Evolutionary conservation across 116 monocot species (phyloP).

Genomic region (Iris pallida): DNA sequence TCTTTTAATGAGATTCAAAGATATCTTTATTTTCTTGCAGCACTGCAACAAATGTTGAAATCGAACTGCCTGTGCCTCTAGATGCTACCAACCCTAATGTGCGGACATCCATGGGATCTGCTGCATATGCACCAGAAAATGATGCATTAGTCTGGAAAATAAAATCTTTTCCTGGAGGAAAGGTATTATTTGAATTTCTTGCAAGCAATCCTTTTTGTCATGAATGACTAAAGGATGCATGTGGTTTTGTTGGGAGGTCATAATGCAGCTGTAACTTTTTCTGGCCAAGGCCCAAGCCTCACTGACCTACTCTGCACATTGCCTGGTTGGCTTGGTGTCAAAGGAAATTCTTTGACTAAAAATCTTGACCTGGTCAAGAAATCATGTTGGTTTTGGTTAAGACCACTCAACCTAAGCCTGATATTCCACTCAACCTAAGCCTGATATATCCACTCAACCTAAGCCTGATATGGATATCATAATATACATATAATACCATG

Average conservation of each 20-base stretch:
- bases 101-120: slow-evolving; percentile 95
- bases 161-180: slow-evolving; percentile 96
- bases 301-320: too few species aligned
- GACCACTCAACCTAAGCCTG: too few species aligned
- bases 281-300: too few species aligned
- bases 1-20: background rate
- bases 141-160: slow-evolving; percentile 99
- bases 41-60: slow-evolving; percentile 95
- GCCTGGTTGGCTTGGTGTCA: too few species aligned
- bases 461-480: too few species aligned
- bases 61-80: slow-evolving; percentile 83
- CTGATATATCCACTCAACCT: too few species aligned
- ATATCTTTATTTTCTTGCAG: slow-evolving; percentile 34
- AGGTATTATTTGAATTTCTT: slow-evolving; percentile 35
- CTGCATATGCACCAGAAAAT: slow-evolving; percentile 90
- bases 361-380: too few species aligned
- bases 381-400: too few species aligned
- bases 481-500: too few species aligned
- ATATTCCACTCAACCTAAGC: too few species aligned
- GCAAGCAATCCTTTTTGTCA: background rate
- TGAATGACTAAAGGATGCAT: background rate
- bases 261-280: too few species aligned
- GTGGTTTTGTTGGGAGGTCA: background rate
- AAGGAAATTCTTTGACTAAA: too few species aligned
- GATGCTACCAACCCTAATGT: slow-evolving; percentile 95